Evolutionary conservation across 2,329 filamentous ascomycete species (phyloP).

Genomic region (Uncinocarpus reesii): DNA sequence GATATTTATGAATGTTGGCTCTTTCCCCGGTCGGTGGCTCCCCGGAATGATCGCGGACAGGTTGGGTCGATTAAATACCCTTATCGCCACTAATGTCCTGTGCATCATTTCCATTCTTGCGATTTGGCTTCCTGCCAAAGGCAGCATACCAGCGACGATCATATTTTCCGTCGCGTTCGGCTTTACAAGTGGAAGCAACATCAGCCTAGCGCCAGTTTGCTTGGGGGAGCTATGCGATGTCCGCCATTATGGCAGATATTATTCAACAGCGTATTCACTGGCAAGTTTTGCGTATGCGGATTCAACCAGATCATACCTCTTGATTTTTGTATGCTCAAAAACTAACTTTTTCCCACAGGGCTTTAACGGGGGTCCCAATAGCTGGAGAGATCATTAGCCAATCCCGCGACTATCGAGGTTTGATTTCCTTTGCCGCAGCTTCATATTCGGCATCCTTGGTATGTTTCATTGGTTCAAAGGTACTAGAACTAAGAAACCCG

Average conservation of each 20-base stretch:
- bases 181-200: slow-evolving; percentile 11
- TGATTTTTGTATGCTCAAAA: no score
- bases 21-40: background rate
- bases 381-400: background rate
- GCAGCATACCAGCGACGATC: slow-evolving; percentile 2
- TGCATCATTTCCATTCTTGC: slow-evolving; percentile 10
- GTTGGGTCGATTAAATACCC: slow-evolving; percentile 12
- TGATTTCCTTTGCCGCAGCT: background rate
- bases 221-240: slow-evolving; percentile 12
- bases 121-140: slow-evolving; percentile 11
- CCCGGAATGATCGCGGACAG: slow-evolving; percentile 7
- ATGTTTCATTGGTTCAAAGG: background rate
- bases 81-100: slow-evolving; percentile 6
- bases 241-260: no score
- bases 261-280: background rate
- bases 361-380: background rate
- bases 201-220: slow-evolving; percentile 10
- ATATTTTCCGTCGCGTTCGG: slow-evolving; percentile 9
- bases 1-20: background rate
- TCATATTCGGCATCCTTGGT: background rate
- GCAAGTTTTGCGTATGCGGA: background rate
- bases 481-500: background rate
- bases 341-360: no score
- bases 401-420: background rate
- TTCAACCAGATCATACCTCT: background rate